These are phyloP conservation scores for Ampelomyces quisqualis DNA, from an alignment of 2,329 filamentous ascomycete species.

Conservation along the genomic window DNA sequence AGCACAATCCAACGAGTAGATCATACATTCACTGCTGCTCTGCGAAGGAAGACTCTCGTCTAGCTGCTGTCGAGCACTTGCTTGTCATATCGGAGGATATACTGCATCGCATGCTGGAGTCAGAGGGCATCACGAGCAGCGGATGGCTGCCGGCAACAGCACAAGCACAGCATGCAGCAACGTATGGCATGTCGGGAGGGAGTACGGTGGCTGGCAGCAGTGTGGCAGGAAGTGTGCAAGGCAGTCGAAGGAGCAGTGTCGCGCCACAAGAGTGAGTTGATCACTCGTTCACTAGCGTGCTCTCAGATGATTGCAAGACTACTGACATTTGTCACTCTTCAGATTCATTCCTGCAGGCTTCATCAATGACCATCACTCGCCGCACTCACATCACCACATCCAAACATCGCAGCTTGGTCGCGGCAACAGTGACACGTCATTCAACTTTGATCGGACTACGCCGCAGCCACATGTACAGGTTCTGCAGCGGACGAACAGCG, in stretches of 20 bases:
- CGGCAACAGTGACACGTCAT: constrained; percentile 28
- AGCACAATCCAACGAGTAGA: constrained; percentile 39
- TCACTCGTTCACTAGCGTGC: neutral
- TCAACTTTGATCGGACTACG: constrained; percentile 7
- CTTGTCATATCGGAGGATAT: constrained; percentile 42
- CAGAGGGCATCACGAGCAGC: constrained; percentile 37
- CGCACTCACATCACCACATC: constrained; percentile 22
- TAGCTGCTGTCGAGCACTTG: constrained; percentile 37
- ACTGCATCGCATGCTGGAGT: constrained; percentile 34
- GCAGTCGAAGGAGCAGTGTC: constrained; percentile 30
- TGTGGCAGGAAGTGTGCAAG: constrained; percentile 13
- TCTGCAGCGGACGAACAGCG: constrained; percentile 29
- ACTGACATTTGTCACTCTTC: neutral
- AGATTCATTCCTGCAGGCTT: constrained; percentile 2
- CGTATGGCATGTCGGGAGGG: constrained; percentile 13
- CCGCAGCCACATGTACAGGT: constrained; percentile 11
- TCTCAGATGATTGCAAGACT: too few species aligned
- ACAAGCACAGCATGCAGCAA: constrained; percentile 35
- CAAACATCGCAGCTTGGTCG: constrained; percentile 20
- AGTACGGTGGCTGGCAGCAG: constrained; percentile 14
- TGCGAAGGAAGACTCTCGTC: constrained; percentile 34
- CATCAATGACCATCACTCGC: constrained; percentile 23
- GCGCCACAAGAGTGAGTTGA: constrained; percentile 28
- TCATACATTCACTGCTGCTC: constrained; percentile 40
- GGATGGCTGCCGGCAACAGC: constrained; percentile 41